A percentile compares a stretch with the other conserved stretches of the same genome.
phyloP scores from a whole-genome alignment of 1,284 basidiomycete species.

The Anthracocystis panici-leucophaei region DNA sequence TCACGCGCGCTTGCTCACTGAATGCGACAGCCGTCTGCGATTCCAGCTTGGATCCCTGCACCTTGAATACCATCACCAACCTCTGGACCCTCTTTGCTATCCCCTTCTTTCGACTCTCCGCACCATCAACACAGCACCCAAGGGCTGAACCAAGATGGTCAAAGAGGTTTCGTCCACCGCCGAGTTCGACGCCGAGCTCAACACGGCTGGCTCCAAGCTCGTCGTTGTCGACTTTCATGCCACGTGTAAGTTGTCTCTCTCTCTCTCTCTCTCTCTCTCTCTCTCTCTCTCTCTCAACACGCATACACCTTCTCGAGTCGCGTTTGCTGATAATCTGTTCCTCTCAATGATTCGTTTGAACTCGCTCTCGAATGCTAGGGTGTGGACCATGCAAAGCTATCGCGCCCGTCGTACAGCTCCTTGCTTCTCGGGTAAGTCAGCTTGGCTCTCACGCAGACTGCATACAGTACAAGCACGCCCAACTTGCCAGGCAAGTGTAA shows the following conservation, averaged over 20 bases:
- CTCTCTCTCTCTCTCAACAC: background rate
- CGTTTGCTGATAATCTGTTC: background rate
- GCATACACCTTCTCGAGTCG: background rate
- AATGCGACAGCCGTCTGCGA: too few species aligned
- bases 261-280: too few species aligned
- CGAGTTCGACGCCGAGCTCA: constrained; percentile 50
- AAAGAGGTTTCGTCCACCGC: constrained; percentile 42
- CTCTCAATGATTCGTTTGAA: background rate
- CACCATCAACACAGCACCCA: background rate
- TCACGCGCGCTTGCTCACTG: too few species aligned
- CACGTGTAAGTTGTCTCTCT: constrained; percentile 30
- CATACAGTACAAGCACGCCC: background rate
- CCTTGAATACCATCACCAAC: too few species aligned
- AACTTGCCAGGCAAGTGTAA: background rate
- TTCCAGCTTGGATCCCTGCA: too few species aligned
- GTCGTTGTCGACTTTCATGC: constrained; percentile 57
- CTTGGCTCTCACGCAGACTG: too few species aligned
- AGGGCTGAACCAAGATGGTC: constrained; percentile 33
- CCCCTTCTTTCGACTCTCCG: background rate
- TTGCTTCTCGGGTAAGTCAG: constrained; percentile 38
- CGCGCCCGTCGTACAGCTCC: constrained; percentile 40
- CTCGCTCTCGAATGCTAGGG: constrained; percentile 18
- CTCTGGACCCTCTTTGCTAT: background rate
- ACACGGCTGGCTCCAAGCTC: constrained; percentile 41
- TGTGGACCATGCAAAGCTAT: constrained; percentile 53